Evolutionary conservation across 2,329 filamentous ascomycete species (phyloP).

Genomic region (Rhexocercosporidium sp.): DNA sequence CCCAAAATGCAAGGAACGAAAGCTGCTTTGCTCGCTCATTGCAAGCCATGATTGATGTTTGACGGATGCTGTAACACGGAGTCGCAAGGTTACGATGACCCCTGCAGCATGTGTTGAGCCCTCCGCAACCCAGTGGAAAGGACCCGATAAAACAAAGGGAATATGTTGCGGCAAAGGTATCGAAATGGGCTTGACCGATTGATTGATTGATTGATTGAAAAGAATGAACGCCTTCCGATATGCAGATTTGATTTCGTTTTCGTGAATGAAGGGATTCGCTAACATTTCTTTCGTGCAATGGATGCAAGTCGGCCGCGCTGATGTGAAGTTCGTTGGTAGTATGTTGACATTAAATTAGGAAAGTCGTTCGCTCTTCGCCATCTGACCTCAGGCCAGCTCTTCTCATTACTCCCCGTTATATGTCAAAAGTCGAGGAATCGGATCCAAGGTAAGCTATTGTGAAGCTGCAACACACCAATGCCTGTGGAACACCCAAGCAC

Average conservation of each 20-base stretch:
- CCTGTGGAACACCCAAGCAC: slow-evolving; percentile 96
- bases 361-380: slow-evolving; percentile 30
- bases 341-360: slow-evolving; percentile 37
- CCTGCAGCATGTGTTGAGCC: not conserved
- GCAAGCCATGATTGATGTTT: slow-evolving; percentile 12
- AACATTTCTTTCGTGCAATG: slow-evolving; percentile 29
- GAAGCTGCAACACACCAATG: slow-evolving; percentile 90
- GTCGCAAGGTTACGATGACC: not conserved
- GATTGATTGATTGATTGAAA: slow-evolving; percentile 7
- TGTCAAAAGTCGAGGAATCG: not conserved
- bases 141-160: slow-evolving; percentile 20
- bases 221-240: slow-evolving; percentile 33
- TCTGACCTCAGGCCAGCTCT: slow-evolving; percentile 24
- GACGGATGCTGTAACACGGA: not conserved
- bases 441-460: slow-evolving; percentile 29
- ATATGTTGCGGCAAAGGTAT: slow-evolving; percentile 33
- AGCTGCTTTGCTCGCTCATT: not conserved
- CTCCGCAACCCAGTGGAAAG: not conserved
- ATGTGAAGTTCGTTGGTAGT: slow-evolving; percentile 22
- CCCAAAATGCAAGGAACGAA: slow-evolving; percentile 4
- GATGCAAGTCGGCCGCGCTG: slow-evolving; percentile 27
- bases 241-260: slow-evolving; percentile 33
- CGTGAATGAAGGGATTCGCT: slow-evolving; percentile 25
- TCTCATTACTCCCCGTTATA: slow-evolving; percentile 18
- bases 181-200: slow-evolving; percentile 23